Conservation (phyloP, 805 yeast genomes). For the Cyberlindnera xishuangbannaensis region DNA sequence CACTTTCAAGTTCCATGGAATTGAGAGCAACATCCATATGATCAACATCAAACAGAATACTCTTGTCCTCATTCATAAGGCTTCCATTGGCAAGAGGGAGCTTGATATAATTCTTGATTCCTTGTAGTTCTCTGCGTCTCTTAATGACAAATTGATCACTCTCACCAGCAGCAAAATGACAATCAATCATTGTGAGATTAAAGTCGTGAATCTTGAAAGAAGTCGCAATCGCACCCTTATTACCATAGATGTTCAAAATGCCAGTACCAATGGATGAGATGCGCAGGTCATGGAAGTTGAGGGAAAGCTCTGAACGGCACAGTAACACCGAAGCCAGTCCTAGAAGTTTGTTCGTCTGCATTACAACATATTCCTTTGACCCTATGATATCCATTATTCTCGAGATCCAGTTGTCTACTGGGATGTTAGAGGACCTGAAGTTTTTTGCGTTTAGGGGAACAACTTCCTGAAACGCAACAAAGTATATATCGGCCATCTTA, state of each 20-base stretch:
- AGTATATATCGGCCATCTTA: constrained; percentile 34
- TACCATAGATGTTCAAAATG: constrained; percentile 51
- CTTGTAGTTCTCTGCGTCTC: constrained; percentile 40
- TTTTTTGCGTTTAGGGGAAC: constrained; percentile 38
- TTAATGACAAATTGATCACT: constrained; percentile 30
- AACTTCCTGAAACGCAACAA: constrained; percentile 46
- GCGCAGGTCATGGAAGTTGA: constrained; percentile 35
- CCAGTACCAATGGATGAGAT: constrained; percentile 51
- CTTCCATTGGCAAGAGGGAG: constrained; percentile 23
- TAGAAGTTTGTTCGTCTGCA: constrained; percentile 42
- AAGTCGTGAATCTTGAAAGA: constrained; percentile 32
- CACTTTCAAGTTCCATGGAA: constrained; percentile 12
- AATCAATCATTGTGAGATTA: constrained; percentile 36
- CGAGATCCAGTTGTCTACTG: constrained; percentile 31
- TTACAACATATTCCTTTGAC: constrained; percentile 29
- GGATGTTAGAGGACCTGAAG: constrained; percentile 30
- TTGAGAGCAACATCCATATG: constrained; percentile 17
- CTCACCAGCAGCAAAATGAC: constrained; percentile 52
- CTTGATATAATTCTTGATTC: constrained; percentile 28
- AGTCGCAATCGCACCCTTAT: constrained; percentile 52
- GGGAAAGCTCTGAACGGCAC: constrained; percentile 27
- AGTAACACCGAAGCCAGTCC: constrained; percentile 46
- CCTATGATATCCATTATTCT: constrained; percentile 20
- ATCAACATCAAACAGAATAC: constrained; percentile 25
- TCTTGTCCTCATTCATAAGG: constrained; percentile 21